Evolutionary conservation across 2,329 filamentous ascomycete genomes (phyloP).

Genomic region (Lachnum nothofagi): DNA sequence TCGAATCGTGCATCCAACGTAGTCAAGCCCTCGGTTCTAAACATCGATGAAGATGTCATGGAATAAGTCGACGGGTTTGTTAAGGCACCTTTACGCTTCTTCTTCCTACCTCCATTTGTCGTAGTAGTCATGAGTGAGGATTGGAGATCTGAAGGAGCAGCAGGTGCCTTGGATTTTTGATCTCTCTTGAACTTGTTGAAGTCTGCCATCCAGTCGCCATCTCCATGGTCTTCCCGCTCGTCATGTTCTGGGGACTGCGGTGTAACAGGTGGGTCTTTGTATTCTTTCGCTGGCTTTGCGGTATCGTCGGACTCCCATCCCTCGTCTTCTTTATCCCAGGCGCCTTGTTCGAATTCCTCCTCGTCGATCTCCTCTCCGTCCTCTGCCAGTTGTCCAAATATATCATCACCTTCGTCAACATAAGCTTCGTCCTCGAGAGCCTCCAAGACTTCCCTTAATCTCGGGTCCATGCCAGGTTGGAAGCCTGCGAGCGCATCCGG

Average conservation of each 20-base stretch:
- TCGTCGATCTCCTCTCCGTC: slow-evolving; percentile 70
- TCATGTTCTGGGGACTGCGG: slow-evolving; percentile 45
- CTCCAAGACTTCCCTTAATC: slow-evolving; percentile 83
- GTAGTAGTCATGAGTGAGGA: slow-evolving; percentile 70
- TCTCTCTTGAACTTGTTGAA: slow-evolving; percentile 94
- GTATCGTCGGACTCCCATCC: slow-evolving; percentile 96
- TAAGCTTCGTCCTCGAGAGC: slow-evolving; percentile 94
- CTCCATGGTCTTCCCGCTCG: slow-evolving; percentile 55
- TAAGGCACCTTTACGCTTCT: slow-evolving; percentile 92
- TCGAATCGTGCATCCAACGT: slow-evolving; percentile 89
- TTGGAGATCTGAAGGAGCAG: slow-evolving; percentile 53
- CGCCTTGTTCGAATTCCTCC: slow-evolving; percentile 69
- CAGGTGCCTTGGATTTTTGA: slow-evolving; percentile 46
- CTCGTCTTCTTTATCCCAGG: slow-evolving; percentile 58
- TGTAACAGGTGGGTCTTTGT: slow-evolving; percentile 36
- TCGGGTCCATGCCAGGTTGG: slow-evolving; percentile 95
- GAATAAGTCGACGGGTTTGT: slow-evolving; percentile 84
- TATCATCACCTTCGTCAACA: slow-evolving; percentile 75
- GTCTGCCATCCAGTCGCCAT: slow-evolving; percentile 83
- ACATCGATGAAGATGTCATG: slow-evolving; percentile 84
- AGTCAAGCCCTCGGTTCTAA: slow-evolving; percentile 79
- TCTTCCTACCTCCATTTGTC: slow-evolving; percentile 72
- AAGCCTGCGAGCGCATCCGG: slow-evolving; percentile 90
- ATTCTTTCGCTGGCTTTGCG: slow-evolving; percentile 63
- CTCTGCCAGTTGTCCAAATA: slow-evolving; percentile 70